These are phyloP conservation scores for Clarkia xantiana DNA, from an alignment of 345 rosid genomes.

Conservation along the genomic window DNA sequence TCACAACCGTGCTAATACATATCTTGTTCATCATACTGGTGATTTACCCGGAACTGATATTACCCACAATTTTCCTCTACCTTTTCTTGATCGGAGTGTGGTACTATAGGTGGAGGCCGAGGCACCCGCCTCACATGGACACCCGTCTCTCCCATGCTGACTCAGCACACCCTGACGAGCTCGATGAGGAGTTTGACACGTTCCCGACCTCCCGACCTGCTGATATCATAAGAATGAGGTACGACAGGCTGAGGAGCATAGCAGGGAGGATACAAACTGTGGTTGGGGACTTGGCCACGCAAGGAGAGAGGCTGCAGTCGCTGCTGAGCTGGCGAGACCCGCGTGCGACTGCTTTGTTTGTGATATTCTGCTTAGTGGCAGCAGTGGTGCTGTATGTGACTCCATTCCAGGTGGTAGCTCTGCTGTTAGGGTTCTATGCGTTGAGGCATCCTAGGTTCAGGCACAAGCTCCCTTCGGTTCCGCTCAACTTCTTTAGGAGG, in stretches of 20 bases:
- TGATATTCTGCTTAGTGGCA: slow-evolving; percentile 35
- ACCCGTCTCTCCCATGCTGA: too few relatives aligned
- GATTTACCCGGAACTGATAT: slow-evolving; percentile 15
- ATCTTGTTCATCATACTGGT: slow-evolving; percentile 20
- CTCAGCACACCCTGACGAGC: too few relatives aligned
- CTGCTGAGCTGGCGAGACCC: slow-evolving; percentile 61
- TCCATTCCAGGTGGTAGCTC: slow-evolving; percentile 36
- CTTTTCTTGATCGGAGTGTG: slow-evolving; percentile 24
- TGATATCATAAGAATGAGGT: too few relatives aligned
- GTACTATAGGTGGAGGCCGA: slow-evolving; percentile 25
- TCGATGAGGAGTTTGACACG: too few relatives aligned
- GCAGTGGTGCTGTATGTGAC: slow-evolving; percentile 34
- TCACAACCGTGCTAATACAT: slow-evolving; percentile 21
- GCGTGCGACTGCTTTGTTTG: slow-evolving; percentile 40
- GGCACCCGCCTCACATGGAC: slow-evolving; percentile 17
- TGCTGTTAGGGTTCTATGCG: slow-evolving; percentile 25
- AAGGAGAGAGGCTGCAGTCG: slow-evolving; percentile 20
- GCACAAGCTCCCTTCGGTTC: slow-evolving; percentile 35
- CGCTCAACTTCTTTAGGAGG: slow-evolving; percentile 44
- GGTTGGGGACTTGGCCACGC: too few relatives aligned
- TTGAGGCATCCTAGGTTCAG: slow-evolving; percentile 47
- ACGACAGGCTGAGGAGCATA: slow-evolving; percentile 25
- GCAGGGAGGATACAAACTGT: slow-evolving; percentile 16
- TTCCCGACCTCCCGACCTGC: too few relatives aligned
- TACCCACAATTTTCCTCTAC: slow-evolving; percentile 25